phyloP scores from a whole-genome alignment of 345 rosid genomes.

The Physaria fendleri region DNA sequence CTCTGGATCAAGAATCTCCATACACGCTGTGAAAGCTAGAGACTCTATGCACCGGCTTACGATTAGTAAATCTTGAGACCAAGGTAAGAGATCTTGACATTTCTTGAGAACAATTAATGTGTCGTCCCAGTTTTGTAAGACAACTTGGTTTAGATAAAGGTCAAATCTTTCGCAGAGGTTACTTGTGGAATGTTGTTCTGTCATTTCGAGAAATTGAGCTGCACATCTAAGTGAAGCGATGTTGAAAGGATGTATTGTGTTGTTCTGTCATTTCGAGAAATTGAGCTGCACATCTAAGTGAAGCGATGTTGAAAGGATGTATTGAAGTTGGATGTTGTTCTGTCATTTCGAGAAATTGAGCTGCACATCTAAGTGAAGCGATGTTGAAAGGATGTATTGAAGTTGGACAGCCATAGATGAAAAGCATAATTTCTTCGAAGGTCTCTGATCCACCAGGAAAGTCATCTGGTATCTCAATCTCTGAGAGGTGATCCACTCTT shows the following conservation, averaged over 20 bases:
- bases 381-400: slow-evolving; percentile 58
- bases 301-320: too few relatives aligned
- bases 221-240: slow-evolving; percentile 66
- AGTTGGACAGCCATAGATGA: slow-evolving; percentile 63
- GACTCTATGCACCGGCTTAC: slow-evolving; percentile 79
- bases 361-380: too few relatives aligned
- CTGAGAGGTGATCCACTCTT: slow-evolving; percentile 36
- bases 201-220: slow-evolving; percentile 73
- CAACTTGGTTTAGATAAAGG: slow-evolving; percentile 73
- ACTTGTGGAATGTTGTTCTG: slow-evolving; percentile 45
- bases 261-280: too few relatives aligned
- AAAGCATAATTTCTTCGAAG: slow-evolving; percentile 59
- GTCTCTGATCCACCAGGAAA: slow-evolving; percentile 82
- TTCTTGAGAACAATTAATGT: slow-evolving; percentile 51
- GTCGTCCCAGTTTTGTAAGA: slow-evolving; percentile 72
- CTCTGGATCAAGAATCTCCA: slow-evolving; percentile 92
- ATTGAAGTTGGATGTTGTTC: too few relatives aligned
- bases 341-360: too few relatives aligned
- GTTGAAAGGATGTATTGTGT: too few relatives aligned
- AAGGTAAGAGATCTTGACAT: background rate
- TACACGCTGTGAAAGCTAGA: slow-evolving; percentile 75
- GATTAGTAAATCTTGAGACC: slow-evolving; percentile 31
- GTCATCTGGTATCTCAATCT: slow-evolving; percentile 45
- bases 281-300: too few relatives aligned
- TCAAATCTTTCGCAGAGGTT: slow-evolving; percentile 71